Evolutionary conservation across 2,329 filamentous ascomycete species (phyloP), one percentile per base, ranked within the genome.

Genomic region (Fusarium concolor): DNA sequence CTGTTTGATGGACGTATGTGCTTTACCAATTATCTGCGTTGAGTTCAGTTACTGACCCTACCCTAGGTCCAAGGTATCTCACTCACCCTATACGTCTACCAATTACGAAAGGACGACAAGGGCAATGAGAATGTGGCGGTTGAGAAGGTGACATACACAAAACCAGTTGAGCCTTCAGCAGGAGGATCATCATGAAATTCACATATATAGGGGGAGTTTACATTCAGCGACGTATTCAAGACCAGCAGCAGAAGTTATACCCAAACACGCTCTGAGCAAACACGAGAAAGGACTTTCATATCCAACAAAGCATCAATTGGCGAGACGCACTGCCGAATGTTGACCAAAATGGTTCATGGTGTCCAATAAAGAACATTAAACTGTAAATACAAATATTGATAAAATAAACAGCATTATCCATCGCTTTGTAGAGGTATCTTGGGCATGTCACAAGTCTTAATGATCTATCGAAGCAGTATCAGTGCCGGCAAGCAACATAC

Each of bases 1-100:
- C 80, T 97, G 96, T 76, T 82, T 98, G 79, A 97, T 98, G 95
- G 95, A 98, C 86, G 94, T 97, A 79, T 83, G 93, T 90, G 44
- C 55, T 50, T 42, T 50, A 10, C n/a, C 18, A 56, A 20, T 12
- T 22, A 22, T 44, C 2, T 18, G 15, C 15, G 24, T 3, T 37
- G 11, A 39, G 11, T 15, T 12, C 26, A 38, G 11, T 44, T 73
- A 47, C 74, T 77, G 43, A 77, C 59, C 56, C 18, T 56, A 45
- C 51, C 38, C 71, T 72, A 97, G 93, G 93, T 97, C 35, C 95
- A 98, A 87, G 95, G 95, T 31, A 96, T 97, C 77, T 96, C 96
- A 17, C 86, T 98, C 70, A 96, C 96, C 62, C 85, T 98, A 49
- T 98, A 98, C 79, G 95, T 98, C 53, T 98, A 98, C 78, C 92